phyloP scores from a whole-genome alignment of 2,329 filamentous ascomycete genomes.

The Neoscytalidium dimidiatum region DNA sequence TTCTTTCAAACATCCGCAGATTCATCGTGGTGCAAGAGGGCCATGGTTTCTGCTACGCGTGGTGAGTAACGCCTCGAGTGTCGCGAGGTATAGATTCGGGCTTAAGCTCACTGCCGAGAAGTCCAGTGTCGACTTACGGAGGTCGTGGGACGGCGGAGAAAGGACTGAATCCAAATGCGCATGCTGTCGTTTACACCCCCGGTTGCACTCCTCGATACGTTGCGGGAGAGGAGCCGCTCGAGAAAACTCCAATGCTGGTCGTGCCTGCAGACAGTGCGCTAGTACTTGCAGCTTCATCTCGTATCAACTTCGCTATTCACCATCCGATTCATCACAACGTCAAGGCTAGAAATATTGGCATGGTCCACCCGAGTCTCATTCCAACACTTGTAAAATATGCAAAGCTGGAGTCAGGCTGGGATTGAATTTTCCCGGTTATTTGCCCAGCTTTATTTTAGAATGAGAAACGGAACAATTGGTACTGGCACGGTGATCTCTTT shows the following conservation, averaged over 20 bases:
- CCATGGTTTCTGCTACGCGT: slow-evolving; percentile 29
- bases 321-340: slow-evolving; percentile 47
- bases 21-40: slow-evolving; percentile 28
- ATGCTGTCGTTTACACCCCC: slow-evolving; percentile 39
- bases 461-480: no score
- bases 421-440: no score
- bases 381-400: not conserved
- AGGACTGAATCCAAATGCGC: slow-evolving; percentile 37
- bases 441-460: no score
- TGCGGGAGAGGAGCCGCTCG: not conserved
- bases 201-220: not conserved
- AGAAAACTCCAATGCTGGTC: slow-evolving; percentile 32
- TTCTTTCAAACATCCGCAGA: slow-evolving; percentile 29
- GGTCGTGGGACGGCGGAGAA: slow-evolving; percentile 37
- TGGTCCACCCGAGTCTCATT: slow-evolving; percentile 32
- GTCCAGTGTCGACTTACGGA: slow-evolving; percentile 44
- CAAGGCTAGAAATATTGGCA: slow-evolving; percentile 43
- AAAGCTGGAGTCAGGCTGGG: not conserved
- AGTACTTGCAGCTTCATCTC: slow-evolving; percentile 36
- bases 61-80: slow-evolving; percentile 24
- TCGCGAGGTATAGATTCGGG: no score
- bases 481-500: no score
- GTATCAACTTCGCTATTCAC: slow-evolving; percentile 44
- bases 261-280: slow-evolving; percentile 24
- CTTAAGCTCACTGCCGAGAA: no score